phyloP scores from a whole-genome alignment of 768 basidiomycete genomes.

The Amanita brunnescens region DNA sequence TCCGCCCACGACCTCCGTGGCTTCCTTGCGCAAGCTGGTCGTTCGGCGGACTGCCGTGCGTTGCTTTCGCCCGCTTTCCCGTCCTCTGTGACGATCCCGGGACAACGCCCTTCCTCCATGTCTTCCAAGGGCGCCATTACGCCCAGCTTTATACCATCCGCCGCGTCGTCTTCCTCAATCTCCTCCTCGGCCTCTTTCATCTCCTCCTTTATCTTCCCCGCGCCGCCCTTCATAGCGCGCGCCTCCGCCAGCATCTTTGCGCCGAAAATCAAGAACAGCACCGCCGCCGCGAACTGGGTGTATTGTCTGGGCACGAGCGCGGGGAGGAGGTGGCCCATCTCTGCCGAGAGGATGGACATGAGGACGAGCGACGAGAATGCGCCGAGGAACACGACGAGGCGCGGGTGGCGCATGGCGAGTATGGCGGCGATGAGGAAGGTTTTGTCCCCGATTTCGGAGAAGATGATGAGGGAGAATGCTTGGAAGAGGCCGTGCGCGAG shows the following conservation, averaged over 20 bases:
- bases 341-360: slow-evolving; percentile 92
- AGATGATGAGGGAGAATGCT: slow-evolving; percentile 85
- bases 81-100: neutral
- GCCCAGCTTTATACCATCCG: slow-evolving; percentile 19
- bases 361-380: slow-evolving; percentile 81
- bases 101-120: slow-evolving; percentile 56
- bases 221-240: slow-evolving; percentile 66
- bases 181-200: slow-evolving; percentile 96
- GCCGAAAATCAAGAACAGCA: slow-evolving; percentile 88
- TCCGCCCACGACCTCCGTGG: slow-evolving; percentile 28
- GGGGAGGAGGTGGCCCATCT: slow-evolving; percentile 86
- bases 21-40: slow-evolving; percentile 8
- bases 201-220: slow-evolving; percentile 83
- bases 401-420: slow-evolving; percentile 87
- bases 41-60: slow-evolving; percentile 10
- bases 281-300: slow-evolving; percentile 66
- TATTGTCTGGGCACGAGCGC: slow-evolving; percentile 64
- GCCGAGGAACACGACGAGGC: slow-evolving; percentile 77
- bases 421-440: slow-evolving; percentile 83
- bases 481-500: slow-evolving; percentile 28
- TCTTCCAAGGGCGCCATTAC: slow-evolving; percentile 58
- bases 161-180: slow-evolving; percentile 72
- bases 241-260: slow-evolving; percentile 85
- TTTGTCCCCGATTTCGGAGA: slow-evolving; percentile 95
- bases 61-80: slow-evolving; percentile 6